Percentiles rank a stretch among this genome's conserved stretches.
Evolutionary conservation across 1,139 yeast species (phyloP).

Genomic region (Suhomyces anneliseae): DNA sequence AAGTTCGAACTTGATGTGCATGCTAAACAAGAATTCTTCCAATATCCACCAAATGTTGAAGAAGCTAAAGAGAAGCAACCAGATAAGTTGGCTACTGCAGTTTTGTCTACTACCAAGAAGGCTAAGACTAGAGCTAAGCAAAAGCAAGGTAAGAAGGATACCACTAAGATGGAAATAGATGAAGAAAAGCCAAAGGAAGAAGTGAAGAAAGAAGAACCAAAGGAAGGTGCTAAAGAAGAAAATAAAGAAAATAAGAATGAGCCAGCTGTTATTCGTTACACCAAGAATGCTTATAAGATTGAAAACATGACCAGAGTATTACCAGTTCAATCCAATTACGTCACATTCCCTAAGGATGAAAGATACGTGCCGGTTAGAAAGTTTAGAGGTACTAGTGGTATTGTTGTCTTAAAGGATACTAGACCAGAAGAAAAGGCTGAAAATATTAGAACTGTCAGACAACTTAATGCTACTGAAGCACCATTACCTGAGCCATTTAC

Average conservation of each 20-base stretch:
- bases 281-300: slow-evolving; percentile 64
- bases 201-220: slow-evolving; percentile 19
- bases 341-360: slow-evolving; percentile 72
- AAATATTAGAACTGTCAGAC: slow-evolving; percentile 82
- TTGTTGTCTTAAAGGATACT: slow-evolving; percentile 73
- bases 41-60: slow-evolving; percentile 87
- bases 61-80: slow-evolving; percentile 80
- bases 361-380: slow-evolving; percentile 84
- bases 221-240: slow-evolving; percentile 10
- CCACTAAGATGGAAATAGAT: slow-evolving; percentile 33
- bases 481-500: slow-evolving; percentile 88
- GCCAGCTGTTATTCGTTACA: slow-evolving; percentile 40
- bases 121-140: slow-evolving; percentile 92
- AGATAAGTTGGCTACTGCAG: slow-evolving; percentile 90
- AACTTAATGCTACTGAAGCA: slow-evolving; percentile 77
- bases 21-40: slow-evolving; percentile 76
- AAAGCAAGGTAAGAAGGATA: slow-evolving; percentile 54
- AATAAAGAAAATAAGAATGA: slow-evolving; percentile 28
- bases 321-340: slow-evolving; percentile 85
- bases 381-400: slow-evolving; percentile 77
- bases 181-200: slow-evolving; percentile 18
- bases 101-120: slow-evolving; percentile 86
- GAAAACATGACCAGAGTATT: slow-evolving; percentile 83
- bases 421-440: slow-evolving; percentile 66
- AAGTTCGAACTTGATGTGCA: slow-evolving; percentile 80